Conservation (phyloP, 2,329 filamentous ascomycete genomes). For the Exophiala xenobiotica region DNA sequence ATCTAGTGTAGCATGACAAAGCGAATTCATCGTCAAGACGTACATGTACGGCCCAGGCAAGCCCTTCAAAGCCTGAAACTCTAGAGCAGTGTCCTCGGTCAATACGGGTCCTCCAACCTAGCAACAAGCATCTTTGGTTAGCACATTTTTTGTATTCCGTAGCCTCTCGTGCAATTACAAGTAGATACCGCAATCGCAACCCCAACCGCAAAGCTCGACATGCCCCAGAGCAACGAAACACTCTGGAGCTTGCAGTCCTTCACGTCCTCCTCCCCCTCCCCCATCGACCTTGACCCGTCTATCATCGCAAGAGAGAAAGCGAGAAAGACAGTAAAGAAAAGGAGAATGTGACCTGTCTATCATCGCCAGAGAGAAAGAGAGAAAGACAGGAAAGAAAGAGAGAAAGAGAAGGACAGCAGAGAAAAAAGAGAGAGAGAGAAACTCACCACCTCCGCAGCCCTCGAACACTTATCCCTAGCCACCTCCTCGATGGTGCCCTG, state of each 20-base stretch:
- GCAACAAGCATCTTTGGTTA: neutral
- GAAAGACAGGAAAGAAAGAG: neutral
- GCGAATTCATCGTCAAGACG: no score
- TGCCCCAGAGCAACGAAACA: no score
- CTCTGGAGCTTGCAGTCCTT: no score
- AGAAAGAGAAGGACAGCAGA: slow-evolving; percentile 4
- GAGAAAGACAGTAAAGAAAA: no score
- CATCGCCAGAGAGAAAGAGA: no score
- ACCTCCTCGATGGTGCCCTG: slow-evolving; percentile 93
- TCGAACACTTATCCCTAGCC: slow-evolving; percentile 78
- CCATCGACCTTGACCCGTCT: no score
- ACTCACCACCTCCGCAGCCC: slow-evolving; percentile 73
- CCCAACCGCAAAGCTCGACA: no score
- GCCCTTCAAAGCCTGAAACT: slow-evolving; percentile 87
- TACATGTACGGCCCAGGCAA: slow-evolving; percentile 96
- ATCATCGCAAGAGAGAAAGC: no score
- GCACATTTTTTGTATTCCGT: neutral
- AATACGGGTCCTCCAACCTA: slow-evolving; percentile 83
- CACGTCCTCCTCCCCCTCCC: no score
- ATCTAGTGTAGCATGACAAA: no score
- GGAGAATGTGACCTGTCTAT: no score
- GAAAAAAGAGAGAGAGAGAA: slow-evolving; percentile 4
- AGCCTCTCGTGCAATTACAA: neutral
- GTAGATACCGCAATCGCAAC: no score
- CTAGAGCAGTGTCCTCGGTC: slow-evolving; percentile 92